Evolutionary conservation across 1,139 yeast species (phyloP).

Genomic region (Protomyces pachydermus): DNA sequence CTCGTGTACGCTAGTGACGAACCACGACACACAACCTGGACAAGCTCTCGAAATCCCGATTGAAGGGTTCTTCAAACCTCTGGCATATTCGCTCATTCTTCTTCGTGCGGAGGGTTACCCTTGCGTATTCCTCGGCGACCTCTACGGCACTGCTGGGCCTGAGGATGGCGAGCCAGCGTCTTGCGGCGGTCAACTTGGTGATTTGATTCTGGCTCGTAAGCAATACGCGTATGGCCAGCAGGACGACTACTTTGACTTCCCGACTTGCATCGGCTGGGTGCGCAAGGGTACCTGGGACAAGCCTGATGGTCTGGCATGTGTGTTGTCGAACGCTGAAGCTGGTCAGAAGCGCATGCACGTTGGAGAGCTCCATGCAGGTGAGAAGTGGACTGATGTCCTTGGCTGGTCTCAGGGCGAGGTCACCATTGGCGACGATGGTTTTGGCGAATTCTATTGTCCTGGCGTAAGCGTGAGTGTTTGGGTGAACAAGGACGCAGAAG

Average conservation of each 20-base stretch:
- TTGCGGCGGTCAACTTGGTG: slow-evolving; percentile 32
- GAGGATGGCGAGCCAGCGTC: slow-evolving; percentile 28
- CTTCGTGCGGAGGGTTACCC: slow-evolving; percentile 33
- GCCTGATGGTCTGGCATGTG: slow-evolving; percentile 31
- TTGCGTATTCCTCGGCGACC: slow-evolving; percentile 33
- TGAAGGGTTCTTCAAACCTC: slow-evolving; percentile 33
- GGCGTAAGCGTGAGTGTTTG: slow-evolving; percentile 31
- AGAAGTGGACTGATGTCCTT: slow-evolving; percentile 32
- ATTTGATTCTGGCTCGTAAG: slow-evolving; percentile 30
- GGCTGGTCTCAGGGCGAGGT: slow-evolving; percentile 30
- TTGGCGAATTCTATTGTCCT: slow-evolving; percentile 31
- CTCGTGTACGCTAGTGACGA: slow-evolving; percentile 32
- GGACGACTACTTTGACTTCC: slow-evolving; percentile 28
- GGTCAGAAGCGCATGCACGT: slow-evolving; percentile 33
- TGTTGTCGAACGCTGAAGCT: slow-evolving; percentile 31
- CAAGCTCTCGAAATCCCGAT: slow-evolving; percentile 33
- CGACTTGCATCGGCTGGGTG: slow-evolving; percentile 33
- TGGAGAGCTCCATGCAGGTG: slow-evolving; percentile 31
- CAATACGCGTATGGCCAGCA: slow-evolving; percentile 33
- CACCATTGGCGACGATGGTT: slow-evolving; percentile 31
- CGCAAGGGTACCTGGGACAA: slow-evolving; percentile 33
- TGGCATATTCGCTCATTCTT: slow-evolving; percentile 32
- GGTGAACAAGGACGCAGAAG: slow-evolving; percentile 31
- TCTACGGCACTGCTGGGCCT: slow-evolving; percentile 31
- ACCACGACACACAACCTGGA: slow-evolving; percentile 33